Evolutionary conservation across 2,329 filamentous ascomycete species (phyloP), one percentile per base, ranked within the genome.

Genomic region (Hymenoscyphus occultus): DNA sequence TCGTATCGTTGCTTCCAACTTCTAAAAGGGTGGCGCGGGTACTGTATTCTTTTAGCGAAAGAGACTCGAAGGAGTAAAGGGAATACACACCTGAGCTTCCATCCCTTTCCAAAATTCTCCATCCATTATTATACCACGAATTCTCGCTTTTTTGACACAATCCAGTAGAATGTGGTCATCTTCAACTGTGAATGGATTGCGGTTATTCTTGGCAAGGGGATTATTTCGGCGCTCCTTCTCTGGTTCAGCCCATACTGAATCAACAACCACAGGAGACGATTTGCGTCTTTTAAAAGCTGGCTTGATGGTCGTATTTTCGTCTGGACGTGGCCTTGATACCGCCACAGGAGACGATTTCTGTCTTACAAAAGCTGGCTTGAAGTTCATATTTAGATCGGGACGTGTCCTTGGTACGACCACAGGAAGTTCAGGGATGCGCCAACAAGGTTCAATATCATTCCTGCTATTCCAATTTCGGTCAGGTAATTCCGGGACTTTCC

Each of bases 221-320:
- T 57, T 32, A 7, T 57, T 9, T 1, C 31, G 28, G 14, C 16
- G 28, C 22, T 57, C 32, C 12, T 35, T 39, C 12, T 39, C 56
- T 14, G 56, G 31, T 51, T 69, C 67, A 12, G 74, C 74, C 74
- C 74, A 76, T 35, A 76, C 61, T n/a, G 74, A 76, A 19, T 45
- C 32, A 19, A 59, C 60, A 9, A 65, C 61, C 32, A 70, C 67
- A 7, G 73, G 74, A 16, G 74, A 75, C 16, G 68, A 68, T 22
- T 71, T 71, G 1, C 70, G 69, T 54, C 70, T 35, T 19, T 16
- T 64, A n/a, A 64, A 62, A 56, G 69, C 66, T 59, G 65, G 67
- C n/a, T 66, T 39, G 60, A 28, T 19, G n/a, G 2, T 54, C 31
- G 28, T 61, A 12, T 5, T 35, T 61, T 28, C 14, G 28, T 28